Percentiles rank a stretch among this genome's conserved stretches.
Evolutionary conservation across 2,329 filamentous ascomycete species (phyloP).

Genomic region (Chrysoporthe puriensis): DNA sequence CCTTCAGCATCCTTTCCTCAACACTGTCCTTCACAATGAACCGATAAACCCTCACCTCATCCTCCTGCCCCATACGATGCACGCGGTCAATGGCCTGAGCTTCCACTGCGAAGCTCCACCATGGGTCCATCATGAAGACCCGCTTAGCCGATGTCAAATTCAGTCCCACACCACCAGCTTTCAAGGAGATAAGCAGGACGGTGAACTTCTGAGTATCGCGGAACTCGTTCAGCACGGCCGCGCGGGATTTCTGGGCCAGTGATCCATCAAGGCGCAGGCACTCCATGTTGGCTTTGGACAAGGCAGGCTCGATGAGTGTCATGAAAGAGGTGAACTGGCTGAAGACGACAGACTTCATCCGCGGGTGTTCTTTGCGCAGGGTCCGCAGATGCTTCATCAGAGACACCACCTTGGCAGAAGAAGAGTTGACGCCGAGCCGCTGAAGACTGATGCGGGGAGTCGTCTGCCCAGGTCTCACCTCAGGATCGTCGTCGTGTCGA

Average conservation of each 20-base stretch:
- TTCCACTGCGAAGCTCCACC: conserved; percentile 98
- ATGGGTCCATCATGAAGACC: conserved; percentile 99
- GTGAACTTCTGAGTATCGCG: conserved; percentile 62
- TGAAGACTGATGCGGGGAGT: conserved; percentile 61
- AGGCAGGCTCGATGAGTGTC: conserved; percentile 82
- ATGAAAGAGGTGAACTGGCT: conserved; percentile 98
- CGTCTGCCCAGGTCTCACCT: conserved; percentile 45
- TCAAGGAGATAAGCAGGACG: conserved; percentile 80
- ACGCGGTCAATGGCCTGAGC: conserved; percentile 97
- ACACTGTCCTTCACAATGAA: conserved; percentile 92
- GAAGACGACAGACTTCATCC: conserved; percentile 89
- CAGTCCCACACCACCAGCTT: conserved; percentile 90
- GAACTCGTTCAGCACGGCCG: conserved; percentile 78
- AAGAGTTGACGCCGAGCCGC: conserved; percentile 64
- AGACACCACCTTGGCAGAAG: conserved; percentile 86
- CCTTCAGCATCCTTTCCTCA: conserved; percentile 89
- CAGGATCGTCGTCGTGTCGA: conserved; percentile 68
- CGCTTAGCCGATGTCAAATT: conserved; percentile 87
- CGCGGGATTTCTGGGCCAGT: conserved; percentile 83
- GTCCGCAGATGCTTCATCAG: conserved; percentile 75
- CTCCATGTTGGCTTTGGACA: conserved; percentile 71
- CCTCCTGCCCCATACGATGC: conserved; percentile 92
- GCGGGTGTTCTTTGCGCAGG: conserved; percentile 66
- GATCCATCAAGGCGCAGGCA: conserved; percentile 90
- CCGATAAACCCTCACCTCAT: conserved; percentile 81